Evolutionary conservation across 2,329 filamentous ascomycete species (phyloP), one percentile per base, ranked within the genome.

Genomic region (Monosporascus sp.): DNA sequence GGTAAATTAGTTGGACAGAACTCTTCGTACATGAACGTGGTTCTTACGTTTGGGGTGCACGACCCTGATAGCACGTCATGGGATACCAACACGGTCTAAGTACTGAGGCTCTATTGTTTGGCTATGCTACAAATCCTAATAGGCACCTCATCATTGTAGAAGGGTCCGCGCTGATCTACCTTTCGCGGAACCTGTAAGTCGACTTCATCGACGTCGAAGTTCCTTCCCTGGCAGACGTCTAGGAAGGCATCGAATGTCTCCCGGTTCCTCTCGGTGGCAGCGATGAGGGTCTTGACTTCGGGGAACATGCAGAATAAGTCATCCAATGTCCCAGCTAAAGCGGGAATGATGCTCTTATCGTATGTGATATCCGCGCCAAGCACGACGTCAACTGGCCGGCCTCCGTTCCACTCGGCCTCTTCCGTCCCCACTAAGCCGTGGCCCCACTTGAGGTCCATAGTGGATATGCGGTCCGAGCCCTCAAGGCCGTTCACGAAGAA

Each of bases 341-440:
- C 74, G 0, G 84, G 81, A 49, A 88, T 84, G 43, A 82, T 77
- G 37, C 74, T 74, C 55, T 75, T 76, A 65, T 93, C 88, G 68
- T 92, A 93, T 1, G 87, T 92, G 69, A 93, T 81, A 66, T 93
- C 89, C 36, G 89, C 87, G 4, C 88, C 89, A 27, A 93, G 70
- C 2, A 92, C 78, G 5, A 89, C 70, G 66, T 92, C 86, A 45
- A 83, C 67, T 2, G 65, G 60, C 5, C 65, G 63, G 18, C 74
- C 74, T 20, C 71, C 72, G 58, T 77, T 76, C 79, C 79, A 80
- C 46, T 69, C 67, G 50, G 74, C 64, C 50, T 83, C 78, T 66
- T 86, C 85, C 0, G 77, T 80, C 4, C 79, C 81, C 48, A 82
- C 68, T 4, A 86, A 66, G 0, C 78, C 77, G 56, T 80, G 74